Conservation (phyloP, 1,284 basidiomycete species). For the Apiotrichum sp. region DNA sequence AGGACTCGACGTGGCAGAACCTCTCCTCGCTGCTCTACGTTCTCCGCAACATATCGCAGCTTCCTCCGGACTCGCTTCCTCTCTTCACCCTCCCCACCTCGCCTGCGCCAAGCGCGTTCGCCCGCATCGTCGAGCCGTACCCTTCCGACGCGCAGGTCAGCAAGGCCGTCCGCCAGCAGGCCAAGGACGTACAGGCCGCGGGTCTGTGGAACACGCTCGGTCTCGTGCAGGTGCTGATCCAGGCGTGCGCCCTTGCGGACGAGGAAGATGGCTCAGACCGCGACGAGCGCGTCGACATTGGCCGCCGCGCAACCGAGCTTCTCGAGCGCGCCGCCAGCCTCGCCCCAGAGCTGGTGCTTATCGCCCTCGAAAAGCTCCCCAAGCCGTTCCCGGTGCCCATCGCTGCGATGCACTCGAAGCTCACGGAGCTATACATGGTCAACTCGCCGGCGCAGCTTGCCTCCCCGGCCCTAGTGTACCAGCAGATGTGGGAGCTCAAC, state of each 20-base stretch:
- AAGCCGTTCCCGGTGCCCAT: constrained; percentile 83
- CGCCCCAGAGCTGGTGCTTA: constrained; percentile 87
- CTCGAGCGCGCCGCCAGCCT: constrained; percentile 74
- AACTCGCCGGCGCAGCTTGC: constrained; percentile 63
- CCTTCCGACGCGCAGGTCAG: constrained; percentile 52
- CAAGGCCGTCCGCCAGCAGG: constrained; percentile 57
- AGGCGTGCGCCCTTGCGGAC: constrained; percentile 33
- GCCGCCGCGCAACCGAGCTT: constrained; percentile 74
- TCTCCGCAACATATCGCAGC: constrained; percentile 76
- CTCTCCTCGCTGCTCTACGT: constrained; percentile 78
- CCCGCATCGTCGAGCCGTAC: constrained; percentile 73
- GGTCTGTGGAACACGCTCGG: constrained; percentile 91
- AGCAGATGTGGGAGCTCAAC: constrained; percentile 88
- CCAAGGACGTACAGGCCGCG: constrained; percentile 64
- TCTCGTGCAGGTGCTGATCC: constrained; percentile 78
- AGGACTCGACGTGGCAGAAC: constrained; percentile 69
- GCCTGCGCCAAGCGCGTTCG: constrained; percentile 68
- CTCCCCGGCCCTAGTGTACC: constrained; percentile 92
- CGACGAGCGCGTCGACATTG: constrained; percentile 65
- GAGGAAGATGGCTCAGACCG: constrained; percentile 49
- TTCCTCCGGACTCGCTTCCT: constrained; percentile 84
- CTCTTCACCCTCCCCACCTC: constrained; percentile 77
- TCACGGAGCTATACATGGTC: constrained; percentile 79
- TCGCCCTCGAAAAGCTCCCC: constrained; percentile 85
- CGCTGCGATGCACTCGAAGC: constrained; percentile 73